Percentiles rank a stretch among this genome's conserved stretches.
Conservation (phyloP, 352 stramenopile species). For the Phytophthora chlamydospora region DNA sequence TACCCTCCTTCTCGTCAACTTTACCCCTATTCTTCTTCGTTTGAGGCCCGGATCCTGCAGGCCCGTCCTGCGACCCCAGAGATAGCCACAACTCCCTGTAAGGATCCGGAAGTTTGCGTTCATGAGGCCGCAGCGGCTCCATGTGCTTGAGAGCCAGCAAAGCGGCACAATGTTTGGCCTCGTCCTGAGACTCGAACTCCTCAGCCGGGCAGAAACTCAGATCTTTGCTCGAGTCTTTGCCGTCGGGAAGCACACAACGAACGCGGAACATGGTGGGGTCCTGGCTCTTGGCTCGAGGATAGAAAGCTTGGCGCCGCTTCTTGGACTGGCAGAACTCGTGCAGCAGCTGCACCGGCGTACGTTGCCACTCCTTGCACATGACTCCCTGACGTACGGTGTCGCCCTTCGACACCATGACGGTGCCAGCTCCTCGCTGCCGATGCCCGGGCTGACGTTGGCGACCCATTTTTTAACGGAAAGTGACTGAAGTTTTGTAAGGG, state of each 20-base stretch:
- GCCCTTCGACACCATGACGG: slow-evolving; percentile 82
- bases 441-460: slow-evolving; percentile 55
- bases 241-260: slow-evolving; percentile 92
- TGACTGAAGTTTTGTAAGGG: not conserved
- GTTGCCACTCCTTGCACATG: slow-evolving; percentile 93
- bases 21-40: not conserved
- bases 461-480: slow-evolving; percentile 7
- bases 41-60: slow-evolving; percentile 1
- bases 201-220: slow-evolving; percentile 91
- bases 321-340: slow-evolving; percentile 94
- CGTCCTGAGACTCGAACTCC: slow-evolving; percentile 77
- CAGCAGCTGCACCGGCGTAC: slow-evolving; percentile 94
- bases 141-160: slow-evolving; percentile 95
- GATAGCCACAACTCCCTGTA: slow-evolving; percentile 94
- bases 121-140: slow-evolving; percentile 92
- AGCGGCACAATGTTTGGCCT: slow-evolving; percentile 93
- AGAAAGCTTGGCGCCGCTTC: slow-evolving; percentile 86
- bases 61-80: slow-evolving; percentile 29
- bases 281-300: slow-evolving; percentile 53
- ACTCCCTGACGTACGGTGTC: slow-evolving; percentile 87
- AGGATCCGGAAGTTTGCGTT: slow-evolving; percentile 96
- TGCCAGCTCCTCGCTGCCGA: slow-evolving; percentile 87
- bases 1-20: slow-evolving; percentile 7
- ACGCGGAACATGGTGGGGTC: slow-evolving; percentile 44
- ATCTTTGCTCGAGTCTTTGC: slow-evolving; percentile 94